Conservation (phyloP, 768 basidiomycete species). For the Hirschioporus abietinus region DNA sequence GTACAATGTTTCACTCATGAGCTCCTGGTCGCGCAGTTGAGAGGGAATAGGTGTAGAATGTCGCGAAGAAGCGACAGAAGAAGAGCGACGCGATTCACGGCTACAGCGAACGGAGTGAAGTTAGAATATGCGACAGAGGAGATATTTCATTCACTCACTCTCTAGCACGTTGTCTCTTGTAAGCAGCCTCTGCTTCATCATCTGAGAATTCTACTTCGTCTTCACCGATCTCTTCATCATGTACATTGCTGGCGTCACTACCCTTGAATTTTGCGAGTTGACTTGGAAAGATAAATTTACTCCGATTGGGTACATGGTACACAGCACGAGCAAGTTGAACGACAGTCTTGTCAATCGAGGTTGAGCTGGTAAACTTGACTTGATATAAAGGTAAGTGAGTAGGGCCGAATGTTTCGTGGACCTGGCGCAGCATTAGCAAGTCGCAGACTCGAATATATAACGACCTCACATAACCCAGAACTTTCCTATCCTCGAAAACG, state of each 20-base stretch:
- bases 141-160: conserved; percentile 41
- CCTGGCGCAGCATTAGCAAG: conserved; percentile 34
- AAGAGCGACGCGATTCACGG: conserved; percentile 39
- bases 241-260: conserved; percentile 90
- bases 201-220: conserved; percentile 94
- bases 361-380: conserved; percentile 67
- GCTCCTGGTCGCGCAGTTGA: conserved; percentile 49
- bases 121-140: conserved; percentile 5
- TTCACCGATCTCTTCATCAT: conserved; percentile 90
- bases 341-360: conserved; percentile 54
- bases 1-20: conserved; percentile 38
- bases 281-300: conserved; percentile 78
- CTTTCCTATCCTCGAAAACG: conserved; percentile 83
- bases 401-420: conserved; percentile 95
- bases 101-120: conserved; percentile 34
- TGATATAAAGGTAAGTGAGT: conserved; percentile 88
- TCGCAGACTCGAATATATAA: neutral
- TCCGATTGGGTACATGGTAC: conserved; percentile 77
- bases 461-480: conserved; percentile 80
- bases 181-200: conserved; percentile 82
- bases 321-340: conserved; percentile 56
- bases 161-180: conserved; percentile 36
- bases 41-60: conserved; percentile 50
- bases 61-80: conserved; percentile 47
- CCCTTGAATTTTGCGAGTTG: conserved; percentile 71